These are phyloP conservation scores for Kalmanozyma brasiliensis DNA, from an alignment of 1,284 basidiomycete genomes.

Conservation along the genomic window DNA sequence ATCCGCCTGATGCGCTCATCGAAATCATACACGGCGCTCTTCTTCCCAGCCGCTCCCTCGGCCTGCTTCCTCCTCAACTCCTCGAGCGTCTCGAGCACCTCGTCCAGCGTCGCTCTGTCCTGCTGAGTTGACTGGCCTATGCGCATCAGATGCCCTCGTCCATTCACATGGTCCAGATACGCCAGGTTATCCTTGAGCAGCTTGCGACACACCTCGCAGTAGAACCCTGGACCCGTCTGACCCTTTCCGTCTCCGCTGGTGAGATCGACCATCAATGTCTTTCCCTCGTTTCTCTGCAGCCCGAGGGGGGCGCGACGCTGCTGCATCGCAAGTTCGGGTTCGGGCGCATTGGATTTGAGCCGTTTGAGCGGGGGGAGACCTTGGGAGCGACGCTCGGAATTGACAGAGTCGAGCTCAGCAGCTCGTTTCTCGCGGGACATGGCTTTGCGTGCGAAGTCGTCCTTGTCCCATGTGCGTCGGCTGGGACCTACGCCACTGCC, in stretches of 20 bases:
- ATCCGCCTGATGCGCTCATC: conserved; percentile 86
- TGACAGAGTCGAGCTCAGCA: conserved; percentile 55
- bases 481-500: conserved; percentile 55
- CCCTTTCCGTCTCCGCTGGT: conserved; percentile 31
- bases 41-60: conserved; percentile 2
- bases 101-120: conserved; percentile 86
- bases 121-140: conserved; percentile 95
- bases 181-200: conserved; percentile 92
- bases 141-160: conserved; percentile 85
- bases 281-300: conserved; percentile 60
- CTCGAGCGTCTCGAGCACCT: conserved; percentile 90
- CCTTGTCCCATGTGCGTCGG: conserved; percentile 62
- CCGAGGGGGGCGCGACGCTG: conserved; percentile 51
- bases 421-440: conserved; percentile 58
- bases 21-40: conserved; percentile 81
- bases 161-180: conserved; percentile 96
- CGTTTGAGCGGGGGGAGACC: conserved; percentile 54
- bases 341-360: conserved; percentile 51
- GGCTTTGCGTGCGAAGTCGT: conserved; percentile 57
- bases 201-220: conserved; percentile 70
- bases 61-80: conserved; percentile 71
- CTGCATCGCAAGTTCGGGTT: conserved; percentile 60
- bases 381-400: conserved; percentile 50
- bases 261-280: conserved; percentile 63
- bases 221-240: conserved; percentile 64